Evolutionary conservation across 1,284 basidiomycete species (phyloP), one percentile per base, ranked within the genome.

Genomic region (Pseudomicrostroma phylloplanum): DNA sequence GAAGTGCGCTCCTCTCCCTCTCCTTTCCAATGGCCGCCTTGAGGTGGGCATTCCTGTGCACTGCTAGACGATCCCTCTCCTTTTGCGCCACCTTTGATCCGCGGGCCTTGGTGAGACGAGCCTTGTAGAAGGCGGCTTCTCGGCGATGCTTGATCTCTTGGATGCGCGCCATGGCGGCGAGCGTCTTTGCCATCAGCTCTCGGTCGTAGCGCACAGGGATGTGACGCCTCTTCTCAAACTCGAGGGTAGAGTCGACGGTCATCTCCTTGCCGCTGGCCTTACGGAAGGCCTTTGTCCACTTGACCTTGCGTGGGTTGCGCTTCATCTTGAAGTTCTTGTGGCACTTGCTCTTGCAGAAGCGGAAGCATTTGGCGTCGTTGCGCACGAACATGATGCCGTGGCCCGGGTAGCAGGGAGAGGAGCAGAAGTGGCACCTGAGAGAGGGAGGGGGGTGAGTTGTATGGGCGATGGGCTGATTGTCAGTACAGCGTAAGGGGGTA

Each of bases 271-370:
- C 96, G 63, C 92, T 91, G 25, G 96, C 92, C 81, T 94, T 96
- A 73, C 96, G 86, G 86, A 99, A 99, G 17, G 96, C 96, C 82
- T 99, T 99, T 60, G 96, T 99, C 96, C 96, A 99, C 75, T 91
- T 86, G 57, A 99, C 93, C 83, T 99, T 99, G 69, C 96, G 87
- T 56, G 96, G 96, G 82, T 99, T 99, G 57, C 96, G 89, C 84
- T 98, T 99, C 94, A 99, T 96, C 82, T 92, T 94, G 74, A 77
- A 78, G 72, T 78, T 79, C 72, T 79, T 79, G 71, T 79, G 77
- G 65, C 77, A 79, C 60, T 79, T 79, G 56, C 70, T 73, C 64
- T 74, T 76, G 74, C 77, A 79, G 60, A 79, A 79, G 46, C 70
- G 51, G 64, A 61, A 73, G 56, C 65, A 36, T 67, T 79, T 79